Percentiles rank a stretch among this genome's conserved stretches.
phyloP scores from a whole-genome alignment of 1,284 basidiomycete species.

The Irpex sp. region DNA sequence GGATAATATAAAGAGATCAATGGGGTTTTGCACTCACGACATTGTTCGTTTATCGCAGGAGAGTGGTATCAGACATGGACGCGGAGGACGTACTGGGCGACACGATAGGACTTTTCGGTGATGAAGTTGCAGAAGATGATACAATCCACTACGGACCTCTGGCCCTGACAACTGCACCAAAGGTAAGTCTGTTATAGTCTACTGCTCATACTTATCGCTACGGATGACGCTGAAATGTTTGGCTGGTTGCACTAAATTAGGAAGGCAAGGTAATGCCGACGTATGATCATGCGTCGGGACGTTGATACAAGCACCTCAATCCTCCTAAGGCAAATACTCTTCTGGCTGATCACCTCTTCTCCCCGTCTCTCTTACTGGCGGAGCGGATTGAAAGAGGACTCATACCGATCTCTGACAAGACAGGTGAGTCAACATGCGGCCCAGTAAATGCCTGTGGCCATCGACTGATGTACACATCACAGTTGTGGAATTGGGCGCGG shows the following conservation, averaged over 20 bases:
- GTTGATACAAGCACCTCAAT: too few species aligned
- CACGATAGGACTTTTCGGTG: conserved; percentile 29
- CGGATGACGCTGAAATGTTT: neutral
- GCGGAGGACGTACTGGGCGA: conserved; percentile 15
- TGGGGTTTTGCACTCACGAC: too few species aligned
- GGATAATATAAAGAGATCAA: too few species aligned
- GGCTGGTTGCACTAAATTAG: conserved; percentile 22
- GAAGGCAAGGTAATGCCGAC: conserved; percentile 47
- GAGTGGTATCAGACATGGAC: neutral
- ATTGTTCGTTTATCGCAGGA: too few species aligned
- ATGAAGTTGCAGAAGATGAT: conserved; percentile 32
- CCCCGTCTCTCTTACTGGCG: conserved; percentile 58
- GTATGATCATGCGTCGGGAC: neutral
- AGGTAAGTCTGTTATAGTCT: conserved; percentile 32
- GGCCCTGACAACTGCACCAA: conserved; percentile 44
- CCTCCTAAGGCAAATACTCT: conserved; percentile 46
- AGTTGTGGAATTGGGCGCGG: conserved; percentile 67
- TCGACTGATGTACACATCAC: neutral
- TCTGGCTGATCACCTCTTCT: conserved; percentile 68
- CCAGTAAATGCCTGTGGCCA: neutral
- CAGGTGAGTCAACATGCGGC: conserved; percentile 26
- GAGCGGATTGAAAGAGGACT: conserved; percentile 55
- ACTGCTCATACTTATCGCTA: neutral
- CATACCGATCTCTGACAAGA: conserved; percentile 33
- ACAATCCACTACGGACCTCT: conserved; percentile 44